Conservation (phyloP, 2,329 filamentous ascomycete species). For the Cladosporium sphaerospermum region DNA sequence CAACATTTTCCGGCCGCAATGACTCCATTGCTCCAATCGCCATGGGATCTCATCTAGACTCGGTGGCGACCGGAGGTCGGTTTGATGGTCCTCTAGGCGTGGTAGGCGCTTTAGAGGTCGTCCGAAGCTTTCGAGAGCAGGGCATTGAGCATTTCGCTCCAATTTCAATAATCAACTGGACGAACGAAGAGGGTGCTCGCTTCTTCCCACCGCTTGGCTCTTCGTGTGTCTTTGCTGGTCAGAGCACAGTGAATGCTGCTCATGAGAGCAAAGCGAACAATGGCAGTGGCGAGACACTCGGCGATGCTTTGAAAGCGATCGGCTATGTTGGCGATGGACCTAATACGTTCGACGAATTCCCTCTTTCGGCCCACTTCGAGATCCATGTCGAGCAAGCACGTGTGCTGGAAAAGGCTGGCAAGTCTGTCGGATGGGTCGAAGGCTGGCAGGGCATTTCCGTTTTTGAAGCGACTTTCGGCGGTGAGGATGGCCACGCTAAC, state of each 20-base stretch:
- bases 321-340: constrained; percentile 29
- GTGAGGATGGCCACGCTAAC: constrained; percentile 32
- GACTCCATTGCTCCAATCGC: constrained; percentile 23
- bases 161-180: constrained; percentile 26
- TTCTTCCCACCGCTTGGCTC: constrained; percentile 19
- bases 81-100: constrained; percentile 19
- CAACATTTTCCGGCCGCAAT: constrained; percentile 17
- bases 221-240: constrained; percentile 22
- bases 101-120: constrained; percentile 17
- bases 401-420: constrained; percentile 16
- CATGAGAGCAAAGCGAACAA: constrained; percentile 21
- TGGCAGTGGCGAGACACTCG: constrained; percentile 20
- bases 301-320: constrained; percentile 26
- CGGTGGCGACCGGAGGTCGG: constrained; percentile 17
- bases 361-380: constrained; percentile 24
- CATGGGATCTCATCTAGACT: constrained; percentile 22
- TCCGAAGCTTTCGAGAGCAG: constrained; percentile 28
- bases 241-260: constrained; percentile 22
- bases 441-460: constrained; percentile 24
- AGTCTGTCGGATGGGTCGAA: constrained; percentile 21
- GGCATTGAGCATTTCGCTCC: constrained; percentile 22
- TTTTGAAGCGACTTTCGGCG: constrained; percentile 26
- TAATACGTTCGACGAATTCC: constrained; percentile 19
- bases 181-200: constrained; percentile 24
- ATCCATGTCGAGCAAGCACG: constrained; percentile 24